Conservation (phyloP, 257 asterid genomes). For the Penstemon barbatus region DNA sequence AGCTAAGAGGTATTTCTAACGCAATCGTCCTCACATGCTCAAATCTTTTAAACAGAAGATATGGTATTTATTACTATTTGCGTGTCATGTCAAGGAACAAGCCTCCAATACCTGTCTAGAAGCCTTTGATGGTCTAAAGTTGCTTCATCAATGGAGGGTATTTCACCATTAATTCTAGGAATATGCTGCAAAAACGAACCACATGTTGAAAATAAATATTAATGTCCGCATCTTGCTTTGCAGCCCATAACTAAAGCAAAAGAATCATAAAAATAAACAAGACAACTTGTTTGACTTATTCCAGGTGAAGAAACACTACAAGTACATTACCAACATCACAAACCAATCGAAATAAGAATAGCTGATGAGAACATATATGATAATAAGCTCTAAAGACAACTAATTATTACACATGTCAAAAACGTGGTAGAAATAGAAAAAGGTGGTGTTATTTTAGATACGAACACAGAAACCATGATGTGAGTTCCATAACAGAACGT, state of each 20-base stretch:
- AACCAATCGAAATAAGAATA: no score
- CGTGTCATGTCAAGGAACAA: constrained; percentile 19
- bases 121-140: constrained; percentile 94
- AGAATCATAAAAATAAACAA: no score
- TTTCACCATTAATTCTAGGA: constrained; percentile 91
- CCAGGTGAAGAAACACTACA: neutral
- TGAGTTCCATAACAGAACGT: neutral
- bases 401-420: no score
- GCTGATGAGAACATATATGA: no score
- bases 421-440: no score
- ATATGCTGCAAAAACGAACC: constrained; percentile 66
- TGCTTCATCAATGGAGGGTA: constrained; percentile 90
- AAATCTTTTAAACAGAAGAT: neutral
- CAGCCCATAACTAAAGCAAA: neutral
- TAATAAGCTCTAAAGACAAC: no score
- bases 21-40: neutral
- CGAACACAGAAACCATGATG: neutral
- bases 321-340: neutral
- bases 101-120: constrained; percentile 63
- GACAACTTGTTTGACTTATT: neutral
- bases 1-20: constrained; percentile 4
- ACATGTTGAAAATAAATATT: constrained; percentile 11
- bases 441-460: no score
- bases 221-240: neutral
- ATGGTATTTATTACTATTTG: neutral